Base-by-base conservation (phyloP, 1,284 basidiomycete species). In the Ustilago xerochloae region DNA sequence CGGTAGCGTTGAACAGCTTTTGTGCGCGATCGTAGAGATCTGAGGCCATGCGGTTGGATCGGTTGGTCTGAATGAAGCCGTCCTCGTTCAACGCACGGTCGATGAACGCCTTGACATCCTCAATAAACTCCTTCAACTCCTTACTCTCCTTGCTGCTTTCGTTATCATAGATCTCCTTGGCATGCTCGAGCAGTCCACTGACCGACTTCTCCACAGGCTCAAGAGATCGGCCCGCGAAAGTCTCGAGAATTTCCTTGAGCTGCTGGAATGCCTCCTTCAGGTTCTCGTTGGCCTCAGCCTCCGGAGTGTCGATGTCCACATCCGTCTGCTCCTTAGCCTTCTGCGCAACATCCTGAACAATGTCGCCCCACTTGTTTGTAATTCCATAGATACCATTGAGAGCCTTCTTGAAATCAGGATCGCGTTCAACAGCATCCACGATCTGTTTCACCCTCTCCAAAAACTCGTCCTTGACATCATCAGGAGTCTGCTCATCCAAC, bases 361-460 rank as follows among this genome's bases (percentile, higher is more conserved):
- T 86, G 60, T 80, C 66, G 32, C 81, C 81, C 82, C 87, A 87
- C 81, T 87, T 87, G 80, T 86, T 86, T 76, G 84, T 79, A 33
- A 87, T 79, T 54, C 64, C 54, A 48, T 85, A 79, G 39, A 87
- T 82, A 28, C 86, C 84, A 53, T 84, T 81, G 78, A 87, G 74
- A 1, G 85, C 78, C 48, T 84, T 70, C 52, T 83, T 77, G 80
- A 87, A 87, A 51, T 86, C 81, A 33, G 85, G 82, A 63, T 85
- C 83, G 50, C 76, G 50, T 71, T 82, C 74, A 26, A 80, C 71
- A 41, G 73, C 72, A 63, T 75, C 62, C 41, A 81, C 67, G 55
- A 86, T 83, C 63, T 84, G 63, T 72, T 86, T 85, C 56, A 87
- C 79, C 20, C 84, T 78, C 61, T 85, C 80, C 71, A 87, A 83